Evolutionary conservation across 495 filamentous ascomycete species (phyloP).

Genomic region (Hypoxylon trugodes): DNA sequence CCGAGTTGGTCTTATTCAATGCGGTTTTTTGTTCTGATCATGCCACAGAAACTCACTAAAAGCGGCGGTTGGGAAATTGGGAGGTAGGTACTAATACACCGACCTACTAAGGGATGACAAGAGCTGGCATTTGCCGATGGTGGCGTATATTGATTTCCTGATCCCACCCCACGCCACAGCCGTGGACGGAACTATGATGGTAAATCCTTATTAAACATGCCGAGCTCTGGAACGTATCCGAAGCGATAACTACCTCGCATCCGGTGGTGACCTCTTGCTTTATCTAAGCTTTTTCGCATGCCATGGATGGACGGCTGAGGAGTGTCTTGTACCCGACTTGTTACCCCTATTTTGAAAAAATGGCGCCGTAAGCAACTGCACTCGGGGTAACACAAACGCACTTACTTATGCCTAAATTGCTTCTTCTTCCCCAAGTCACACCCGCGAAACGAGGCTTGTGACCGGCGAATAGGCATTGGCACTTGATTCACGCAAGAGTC

Average conservation of each 20-base stretch:
- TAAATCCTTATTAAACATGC: constrained; percentile 6
- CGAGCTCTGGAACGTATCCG: neutral
- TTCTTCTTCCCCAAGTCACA: constrained; percentile 25
- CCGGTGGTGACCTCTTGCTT: neutral
- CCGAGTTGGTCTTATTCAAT: neutral
- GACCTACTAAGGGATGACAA: neutral
- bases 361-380: neutral
- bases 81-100: constrained; percentile 4
- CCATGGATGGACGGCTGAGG: neutral
- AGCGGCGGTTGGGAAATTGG: constrained; percentile 8
- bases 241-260: neutral
- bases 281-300: neutral
- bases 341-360: constrained; percentile 21
- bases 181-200: neutral
- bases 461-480: constrained; percentile 27
- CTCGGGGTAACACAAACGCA: neutral
- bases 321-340: neutral
- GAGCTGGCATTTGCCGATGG: constrained; percentile 26
- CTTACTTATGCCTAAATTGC: constrained; percentile 27
- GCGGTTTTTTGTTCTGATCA: neutral
- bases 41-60: constrained; percentile 8
- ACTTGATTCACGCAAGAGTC: constrained; percentile 7
- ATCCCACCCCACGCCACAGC: constrained; percentile 24
- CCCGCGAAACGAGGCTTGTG: constrained; percentile 22
- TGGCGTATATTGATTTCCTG: constrained; percentile 21